Base-by-base conservation (phyloP, 768 basidiomycete genomes). In the Scleroderma citrinum region DNA sequence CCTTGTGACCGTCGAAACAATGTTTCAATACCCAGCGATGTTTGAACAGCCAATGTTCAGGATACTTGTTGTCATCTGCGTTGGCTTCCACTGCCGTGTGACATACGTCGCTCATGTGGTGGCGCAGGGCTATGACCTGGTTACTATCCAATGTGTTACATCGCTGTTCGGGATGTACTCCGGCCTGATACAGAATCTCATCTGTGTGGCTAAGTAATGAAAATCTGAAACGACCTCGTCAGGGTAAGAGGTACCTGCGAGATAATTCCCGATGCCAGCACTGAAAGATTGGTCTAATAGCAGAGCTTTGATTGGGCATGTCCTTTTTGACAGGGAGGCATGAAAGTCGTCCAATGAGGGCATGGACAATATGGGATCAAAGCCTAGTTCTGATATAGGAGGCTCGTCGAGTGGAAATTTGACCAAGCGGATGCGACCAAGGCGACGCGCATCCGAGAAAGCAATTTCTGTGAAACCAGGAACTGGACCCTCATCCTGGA, bases 211-310 rank as follows among this genome's bases (percentile, higher is more conserved):
- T 29, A 20, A 20, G 24, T 39, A 26, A 46, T 1, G 24, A 10
- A 3, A 42, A 21, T 40, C 40, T 29, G 24, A 11, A 31, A 23
- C 40, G 47, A 37, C 14, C 1, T n/a, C 24, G 6, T 16, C 53
- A 23, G 41, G 21, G 32, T 37, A 26, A 48, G 50, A 45, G 58
- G 65, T 59, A 80, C 85, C 85, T 57, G 87, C 87, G 17, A 90
- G 78, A 83, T 87, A 90, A 61, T 90, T 91, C 3, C 88, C 85
- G 10, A 91, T 78, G 1, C 88, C 88, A 11, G 87, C 86, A 53
- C 78, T 85, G 68, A 90, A 89, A 0, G 82, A 78, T 61, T 90
- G 87, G 62, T 90, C 82, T 36, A 89, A 73, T 13, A 90, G 71
- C n/a, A 91, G 71, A 1, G 83, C 81, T 58, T 89, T 90, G 48